These are phyloP conservation scores for Fusarium tricinctum DNA, from an alignment of 2,329 filamentous ascomycete genomes.

Conservation along the genomic window DNA sequence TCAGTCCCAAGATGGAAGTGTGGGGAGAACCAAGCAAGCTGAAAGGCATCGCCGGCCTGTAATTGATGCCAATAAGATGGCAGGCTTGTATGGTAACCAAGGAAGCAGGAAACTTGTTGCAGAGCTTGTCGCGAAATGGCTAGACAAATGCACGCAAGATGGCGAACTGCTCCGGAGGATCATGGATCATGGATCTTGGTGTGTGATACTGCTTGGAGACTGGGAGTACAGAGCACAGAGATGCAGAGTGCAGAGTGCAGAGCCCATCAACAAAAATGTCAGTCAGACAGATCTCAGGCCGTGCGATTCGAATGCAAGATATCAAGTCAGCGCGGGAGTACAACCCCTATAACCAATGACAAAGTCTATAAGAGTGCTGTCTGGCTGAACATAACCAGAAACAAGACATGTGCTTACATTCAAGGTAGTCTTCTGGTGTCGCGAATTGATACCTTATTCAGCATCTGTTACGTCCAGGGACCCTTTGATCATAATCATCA, in stretches of 20 bases:
- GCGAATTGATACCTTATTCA: slow-evolving; percentile 38
- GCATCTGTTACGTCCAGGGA: slow-evolving; percentile 6
- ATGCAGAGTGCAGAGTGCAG: slow-evolving; percentile 7
- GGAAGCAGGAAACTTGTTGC: slow-evolving; percentile 14
- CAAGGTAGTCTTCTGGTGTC: slow-evolving; percentile 7
- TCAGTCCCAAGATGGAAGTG: slow-evolving; percentile 43
- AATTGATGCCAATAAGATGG: slow-evolving; percentile 4
- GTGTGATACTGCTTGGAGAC: slow-evolving; percentile 16
- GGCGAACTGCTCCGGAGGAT: slow-evolving; percentile 26
- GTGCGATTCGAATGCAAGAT: slow-evolving; percentile 49
- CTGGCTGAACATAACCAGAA: neutral
- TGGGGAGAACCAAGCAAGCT: slow-evolving; percentile 46
- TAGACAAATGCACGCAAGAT: slow-evolving; percentile 27
- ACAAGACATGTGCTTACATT: slow-evolving; percentile 13
- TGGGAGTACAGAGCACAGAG: neutral
- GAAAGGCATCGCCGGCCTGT: slow-evolving; percentile 34
- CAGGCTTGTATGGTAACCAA: slow-evolving; percentile 11
- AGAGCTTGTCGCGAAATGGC: slow-evolving; percentile 26
- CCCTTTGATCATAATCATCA: slow-evolving; percentile 2
- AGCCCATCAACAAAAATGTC: slow-evolving; percentile 25
- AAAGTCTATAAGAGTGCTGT: slow-evolving; percentile 4
- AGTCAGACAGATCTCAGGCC: slow-evolving; percentile 47
- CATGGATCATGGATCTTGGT: slow-evolving; percentile 7
- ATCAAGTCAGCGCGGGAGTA: slow-evolving; percentile 40
- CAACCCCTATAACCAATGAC: slow-evolving; percentile 35